Percentiles rank a stretch among this genome's conserved stretches.
Conservation (phyloP, 768 basidiomycete genomes). For the Boletus eberwhitei region DNA sequence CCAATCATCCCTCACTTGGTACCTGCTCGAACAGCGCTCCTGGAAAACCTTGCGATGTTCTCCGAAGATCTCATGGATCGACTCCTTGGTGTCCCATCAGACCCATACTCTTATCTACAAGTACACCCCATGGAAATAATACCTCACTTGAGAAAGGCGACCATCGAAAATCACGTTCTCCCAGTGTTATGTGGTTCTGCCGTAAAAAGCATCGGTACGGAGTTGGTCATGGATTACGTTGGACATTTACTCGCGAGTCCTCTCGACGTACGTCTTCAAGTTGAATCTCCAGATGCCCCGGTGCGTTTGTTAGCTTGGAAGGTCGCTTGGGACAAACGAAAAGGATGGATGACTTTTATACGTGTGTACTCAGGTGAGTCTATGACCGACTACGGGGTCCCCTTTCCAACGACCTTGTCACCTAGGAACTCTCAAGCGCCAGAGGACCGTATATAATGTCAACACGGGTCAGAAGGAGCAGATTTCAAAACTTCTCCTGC, state of each 20-base stretch:
- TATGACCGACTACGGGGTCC: neutral
- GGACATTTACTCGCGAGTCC: slow-evolving; percentile 80
- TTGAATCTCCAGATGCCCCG: slow-evolving; percentile 44
- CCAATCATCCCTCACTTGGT: slow-evolving; percentile 67
- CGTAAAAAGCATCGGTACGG: slow-evolving; percentile 75
- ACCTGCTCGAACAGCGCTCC: slow-evolving; percentile 61
- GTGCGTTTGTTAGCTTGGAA: slow-evolving; percentile 81
- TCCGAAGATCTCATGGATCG: slow-evolving; percentile 78
- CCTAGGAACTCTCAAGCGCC: slow-evolving; percentile 61
- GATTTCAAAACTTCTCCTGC: slow-evolving; percentile 66
- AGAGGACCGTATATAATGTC: slow-evolving; percentile 59
- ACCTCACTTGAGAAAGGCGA: slow-evolving; percentile 63
- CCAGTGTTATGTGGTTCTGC: slow-evolving; percentile 86
- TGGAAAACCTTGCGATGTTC: slow-evolving; percentile 78
- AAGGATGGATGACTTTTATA: slow-evolving; percentile 93
- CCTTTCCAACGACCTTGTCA: slow-evolving; percentile 3
- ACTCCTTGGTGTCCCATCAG: slow-evolving; percentile 54
- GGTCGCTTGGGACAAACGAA: slow-evolving; percentile 77
- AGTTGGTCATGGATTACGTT: slow-evolving; percentile 75
- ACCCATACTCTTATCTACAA: slow-evolving; percentile 63
- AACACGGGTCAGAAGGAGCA: slow-evolving; percentile 70
- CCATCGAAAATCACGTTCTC: slow-evolving; percentile 60
- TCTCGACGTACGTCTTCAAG: slow-evolving; percentile 53
- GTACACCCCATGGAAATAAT: slow-evolving; percentile 52
- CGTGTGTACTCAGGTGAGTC: slow-evolving; percentile 78